Evolutionary conservation across 1,139 yeast genomes (phyloP), one percentile per base, ranked within the genome.

Genomic region (Candida glucosophila): DNA sequence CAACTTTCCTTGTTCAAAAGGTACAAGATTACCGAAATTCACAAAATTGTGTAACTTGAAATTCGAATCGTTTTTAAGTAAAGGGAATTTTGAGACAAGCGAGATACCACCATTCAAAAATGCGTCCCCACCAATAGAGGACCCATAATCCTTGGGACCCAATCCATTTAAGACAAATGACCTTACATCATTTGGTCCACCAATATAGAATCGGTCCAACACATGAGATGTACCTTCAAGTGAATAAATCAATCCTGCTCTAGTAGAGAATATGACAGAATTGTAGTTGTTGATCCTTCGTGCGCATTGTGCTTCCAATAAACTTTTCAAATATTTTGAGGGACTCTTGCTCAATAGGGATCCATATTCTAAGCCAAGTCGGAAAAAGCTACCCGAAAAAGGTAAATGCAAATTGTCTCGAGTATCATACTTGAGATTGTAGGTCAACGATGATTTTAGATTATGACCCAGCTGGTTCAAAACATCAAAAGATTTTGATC

Each of bases 181-280:
- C 25, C 94, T 63, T 2, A 85, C 74, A 40, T 81, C 93, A 38
- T 81, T 80, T 1, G 95, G 81, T 0, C 95, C 94, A n/a, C 76
- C 77, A 12, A 66, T 52, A 39, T 58, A 67, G 31, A 68, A 69
- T 30, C 72, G 46, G 39, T 69, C 76, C 39, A 92, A 81, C n/a
- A 80, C 57, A 39, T 70, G 52, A 10, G 52, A 44, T 15, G 39
- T 39, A 0, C 47, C 41, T 12, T 42, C 43, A 5, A 61, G 41
- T 6, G 69, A 57, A 22, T 54, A 55, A 9, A 75, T 47, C 23
- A 68, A 48, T 0, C 92, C 90, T 3, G 68, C 52, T 38, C 67
- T 73, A 7, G 66, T 42, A 13, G 71, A 57, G 23, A 54, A 37
- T 12, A 69, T 61, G 19, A 67, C 25, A 12, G 67, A 53, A 13